Percentiles rank a stretch among this genome's conserved stretches.
Conservation (phyloP, 768 basidiomycete species). For the Trametes meyenii region DNA sequence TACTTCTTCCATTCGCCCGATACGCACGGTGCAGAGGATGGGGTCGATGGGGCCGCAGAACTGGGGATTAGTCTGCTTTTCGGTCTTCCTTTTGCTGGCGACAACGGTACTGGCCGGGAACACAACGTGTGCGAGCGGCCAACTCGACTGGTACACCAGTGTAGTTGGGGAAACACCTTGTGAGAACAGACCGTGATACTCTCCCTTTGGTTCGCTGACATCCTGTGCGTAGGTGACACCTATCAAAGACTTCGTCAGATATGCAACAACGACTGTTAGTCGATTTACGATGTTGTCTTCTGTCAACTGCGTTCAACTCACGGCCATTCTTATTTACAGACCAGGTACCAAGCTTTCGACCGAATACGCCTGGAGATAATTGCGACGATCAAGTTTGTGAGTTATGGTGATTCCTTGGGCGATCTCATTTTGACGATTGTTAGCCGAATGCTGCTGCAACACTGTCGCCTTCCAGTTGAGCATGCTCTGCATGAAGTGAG, state of each 20-base stretch:
- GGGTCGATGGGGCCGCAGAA: neutral
- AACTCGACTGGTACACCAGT: neutral
- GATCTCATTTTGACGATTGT: neutral
- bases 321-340: neutral
- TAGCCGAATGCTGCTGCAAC: constrained; percentile 18
- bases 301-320: neutral
- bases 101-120: neutral
- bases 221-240: constrained; percentile 8
- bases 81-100: neutral
- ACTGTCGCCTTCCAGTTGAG: constrained; percentile 10
- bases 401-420: neutral
- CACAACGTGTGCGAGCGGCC: neutral
- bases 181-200: neutral
- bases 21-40: neutral
- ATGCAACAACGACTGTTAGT: constrained; percentile 25
- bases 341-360: constrained; percentile 5
- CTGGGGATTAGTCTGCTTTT: neutral
- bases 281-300: too few species aligned
- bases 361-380: neutral
- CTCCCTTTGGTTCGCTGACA: too few species aligned
- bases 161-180: constrained; percentile 24
- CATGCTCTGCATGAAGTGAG: constrained; percentile 19
- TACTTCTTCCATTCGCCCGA: too few species aligned
- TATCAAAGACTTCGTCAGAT: constrained; percentile 25
- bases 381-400: constrained; percentile 17